Evolutionary conservation across 2,329 filamentous ascomycete species (phyloP).

Genomic region (Trichophyton rubrum): DNA sequence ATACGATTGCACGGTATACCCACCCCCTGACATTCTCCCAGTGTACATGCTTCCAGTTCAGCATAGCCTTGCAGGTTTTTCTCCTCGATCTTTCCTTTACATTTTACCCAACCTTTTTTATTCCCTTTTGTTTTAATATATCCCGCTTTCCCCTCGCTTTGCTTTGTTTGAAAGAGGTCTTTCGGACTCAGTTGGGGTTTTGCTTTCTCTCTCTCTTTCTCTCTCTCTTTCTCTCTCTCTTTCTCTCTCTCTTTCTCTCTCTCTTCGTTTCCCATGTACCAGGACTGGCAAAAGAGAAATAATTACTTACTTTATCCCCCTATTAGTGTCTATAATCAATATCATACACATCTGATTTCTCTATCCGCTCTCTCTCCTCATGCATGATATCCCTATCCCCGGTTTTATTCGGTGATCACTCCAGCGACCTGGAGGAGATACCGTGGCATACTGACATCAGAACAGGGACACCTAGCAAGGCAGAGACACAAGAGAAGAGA

Average conservation of each 20-base stretch:
- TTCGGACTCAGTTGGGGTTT: neutral
- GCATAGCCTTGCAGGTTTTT: neutral
- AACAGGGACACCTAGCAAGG: too few relatives aligned
- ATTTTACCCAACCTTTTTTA: neutral
- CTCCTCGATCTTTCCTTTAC: neutral
- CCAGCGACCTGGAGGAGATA: too few relatives aligned
- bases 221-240: neutral
- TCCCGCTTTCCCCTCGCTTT: neutral
- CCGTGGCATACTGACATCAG: too few relatives aligned
- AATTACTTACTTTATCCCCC: neutral
- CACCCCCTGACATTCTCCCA: neutral
- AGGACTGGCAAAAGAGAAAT: neutral
- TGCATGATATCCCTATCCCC: too few relatives aligned
- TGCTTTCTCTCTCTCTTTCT: neutral
- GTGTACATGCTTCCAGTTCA: conserved; percentile 1
- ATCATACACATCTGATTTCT: neutral
- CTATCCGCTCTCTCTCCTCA: neutral
- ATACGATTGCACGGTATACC: neutral
- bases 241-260: neutral
- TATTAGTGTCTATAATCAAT: neutral
- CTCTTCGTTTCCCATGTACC: neutral
- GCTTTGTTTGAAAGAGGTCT: neutral
- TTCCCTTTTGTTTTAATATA: neutral
- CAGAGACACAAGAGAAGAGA: too few relatives aligned
- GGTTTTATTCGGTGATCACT: neutral